Evolutionary conservation across 768 basidiomycete genomes (phyloP).

Genomic region (Calocera viscosa): DNA sequence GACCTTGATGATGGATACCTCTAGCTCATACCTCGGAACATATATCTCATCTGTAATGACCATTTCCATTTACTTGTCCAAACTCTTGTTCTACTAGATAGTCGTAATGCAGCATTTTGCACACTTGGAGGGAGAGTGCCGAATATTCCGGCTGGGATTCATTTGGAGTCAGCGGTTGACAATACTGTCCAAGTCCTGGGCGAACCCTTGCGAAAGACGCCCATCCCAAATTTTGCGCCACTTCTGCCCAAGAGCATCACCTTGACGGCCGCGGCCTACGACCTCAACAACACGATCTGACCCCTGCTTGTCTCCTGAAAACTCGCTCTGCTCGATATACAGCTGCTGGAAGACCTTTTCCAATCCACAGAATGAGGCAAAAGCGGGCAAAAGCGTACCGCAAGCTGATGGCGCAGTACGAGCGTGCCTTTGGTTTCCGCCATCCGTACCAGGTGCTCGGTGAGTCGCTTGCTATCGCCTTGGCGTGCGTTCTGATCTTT

Average conservation of each 20-base stretch:
- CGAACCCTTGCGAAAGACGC: background rate
- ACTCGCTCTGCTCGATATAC: background rate
- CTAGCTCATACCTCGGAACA: background rate
- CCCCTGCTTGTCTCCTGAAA: background rate
- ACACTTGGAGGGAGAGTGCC: too few species aligned
- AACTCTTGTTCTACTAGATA: too few species aligned
- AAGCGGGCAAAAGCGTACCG: conserved; percentile 90
- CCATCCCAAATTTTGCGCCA: background rate
- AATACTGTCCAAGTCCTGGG: too few species aligned
- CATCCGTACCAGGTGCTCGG: conserved; percentile 90
- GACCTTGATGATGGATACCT: too few species aligned
- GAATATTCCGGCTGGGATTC: too few species aligned
- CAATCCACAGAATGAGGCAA: conserved; percentile 57
- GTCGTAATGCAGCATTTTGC: too few species aligned
- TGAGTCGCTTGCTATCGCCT: conserved; percentile 26
- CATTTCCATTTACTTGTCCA: background rate
- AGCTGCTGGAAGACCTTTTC: background rate
- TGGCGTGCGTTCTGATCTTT: background rate
- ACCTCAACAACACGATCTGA: background rate
- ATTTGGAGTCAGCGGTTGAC: too few species aligned
- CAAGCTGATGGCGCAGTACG: conserved; percentile 86
- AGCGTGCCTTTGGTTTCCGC: conserved; percentile 75
- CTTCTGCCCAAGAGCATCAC: background rate
- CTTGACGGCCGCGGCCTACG: background rate
- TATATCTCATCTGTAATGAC: background rate